These are phyloP conservation scores for Vitellaria paradoxa DNA, from an alignment of 179 eudicot genomes.

Conservation along the genomic window DNA sequence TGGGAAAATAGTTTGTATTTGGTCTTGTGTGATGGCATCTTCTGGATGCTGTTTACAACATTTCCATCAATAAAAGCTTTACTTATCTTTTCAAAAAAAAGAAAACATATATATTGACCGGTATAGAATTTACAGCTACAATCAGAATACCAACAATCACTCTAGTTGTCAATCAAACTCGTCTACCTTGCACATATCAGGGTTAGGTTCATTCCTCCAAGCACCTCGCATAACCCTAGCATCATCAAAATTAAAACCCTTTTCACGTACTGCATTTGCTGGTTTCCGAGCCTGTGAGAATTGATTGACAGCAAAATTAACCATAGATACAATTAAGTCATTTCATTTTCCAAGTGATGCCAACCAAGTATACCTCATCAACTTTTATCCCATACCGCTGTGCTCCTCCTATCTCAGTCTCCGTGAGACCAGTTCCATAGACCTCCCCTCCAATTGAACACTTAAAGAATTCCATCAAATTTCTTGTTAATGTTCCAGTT, in stretches of 20 bases:
- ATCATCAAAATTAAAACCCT: slow-evolving; percentile 97
- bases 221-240: slow-evolving; percentile 92
- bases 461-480: slow-evolving; percentile 98
- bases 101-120: too few relatives aligned
- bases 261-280: slow-evolving; percentile 61
- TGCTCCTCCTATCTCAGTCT: slow-evolving; percentile 87
- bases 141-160: background rate
- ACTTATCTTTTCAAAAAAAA: too few relatives aligned
- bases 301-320: slow-evolving; percentile 4
- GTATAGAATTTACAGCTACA: background rate
- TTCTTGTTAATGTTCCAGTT: slow-evolving; percentile 95
- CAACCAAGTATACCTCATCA: slow-evolving; percentile 44
- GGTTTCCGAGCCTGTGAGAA: slow-evolving; percentile 50
- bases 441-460: slow-evolving; percentile 94
- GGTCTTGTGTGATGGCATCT: too few relatives aligned
- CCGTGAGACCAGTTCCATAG: slow-evolving; percentile 92
- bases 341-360: background rate
- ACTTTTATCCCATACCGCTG: slow-evolving; percentile 60
- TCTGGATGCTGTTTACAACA: too few relatives aligned
- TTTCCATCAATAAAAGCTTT: too few relatives aligned
- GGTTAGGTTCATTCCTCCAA: slow-evolving; percentile 95
- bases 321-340: background rate
- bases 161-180: background rate
- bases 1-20: too few relatives aligned
- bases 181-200: slow-evolving; percentile 83